Conservation (phyloP, 805 yeast species). For the Myxozyma sirexii region DNA sequence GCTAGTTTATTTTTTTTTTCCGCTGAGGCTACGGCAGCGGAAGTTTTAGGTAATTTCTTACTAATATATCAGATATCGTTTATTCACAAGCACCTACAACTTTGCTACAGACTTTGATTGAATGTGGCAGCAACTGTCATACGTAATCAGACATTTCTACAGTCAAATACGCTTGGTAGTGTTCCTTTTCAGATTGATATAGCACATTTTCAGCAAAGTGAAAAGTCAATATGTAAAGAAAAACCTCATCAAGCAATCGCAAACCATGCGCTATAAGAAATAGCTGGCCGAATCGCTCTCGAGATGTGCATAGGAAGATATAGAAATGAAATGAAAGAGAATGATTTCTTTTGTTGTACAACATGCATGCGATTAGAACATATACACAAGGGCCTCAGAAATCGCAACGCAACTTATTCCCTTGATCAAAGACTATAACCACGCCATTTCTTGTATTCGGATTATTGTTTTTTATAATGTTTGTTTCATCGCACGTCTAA, state of each 20-base stretch:
- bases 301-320: constrained; percentile 7
- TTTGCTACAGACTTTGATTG: too few species aligned
- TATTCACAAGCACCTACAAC: too few species aligned
- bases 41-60: too few species aligned
- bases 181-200: constrained; percentile 10
- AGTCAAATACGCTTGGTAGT: constrained; percentile 23
- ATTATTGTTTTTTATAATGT: not conserved
- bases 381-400: not conserved
- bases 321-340: not conserved
- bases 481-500: constrained; percentile 2
- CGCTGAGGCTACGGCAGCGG: too few species aligned
- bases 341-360: constrained; percentile 5
- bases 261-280: constrained; percentile 2
- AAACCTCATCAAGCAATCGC: constrained; percentile 1
- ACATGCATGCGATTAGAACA: constrained; percentile 10
- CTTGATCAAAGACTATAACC: too few species aligned
- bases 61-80: too few species aligned
- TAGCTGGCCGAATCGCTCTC: constrained; percentile 4
- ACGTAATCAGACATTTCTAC: constrained; percentile 16
- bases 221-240: constrained; percentile 13
- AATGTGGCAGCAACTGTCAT: constrained; percentile 21
- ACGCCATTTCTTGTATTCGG: not conserved
- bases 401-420: too few species aligned
- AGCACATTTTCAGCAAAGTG: constrained; percentile 11
- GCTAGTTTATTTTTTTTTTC: too few species aligned